Percentiles rank a stretch among this genome's conserved stretches.
Conservation (phyloP, 257 asterid species). For the Solanum arcanum region DNA sequence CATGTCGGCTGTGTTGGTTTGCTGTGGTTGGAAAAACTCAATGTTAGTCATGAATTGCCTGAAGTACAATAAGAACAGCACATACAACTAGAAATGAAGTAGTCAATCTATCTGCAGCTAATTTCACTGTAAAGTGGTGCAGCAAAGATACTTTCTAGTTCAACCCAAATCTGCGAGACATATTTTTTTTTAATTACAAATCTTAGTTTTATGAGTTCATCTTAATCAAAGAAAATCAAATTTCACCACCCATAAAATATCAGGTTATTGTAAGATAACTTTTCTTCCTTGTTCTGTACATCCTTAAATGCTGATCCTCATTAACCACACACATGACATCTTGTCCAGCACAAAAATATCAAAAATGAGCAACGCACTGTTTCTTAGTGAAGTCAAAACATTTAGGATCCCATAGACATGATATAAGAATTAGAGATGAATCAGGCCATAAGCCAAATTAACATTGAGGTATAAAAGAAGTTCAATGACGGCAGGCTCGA, state of each 20-base stretch:
- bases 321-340: neutral
- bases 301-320: neutral
- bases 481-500: neutral
- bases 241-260: neutral
- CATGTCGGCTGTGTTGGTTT: constrained; percentile 98
- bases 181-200: neutral
- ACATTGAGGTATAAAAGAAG: neutral
- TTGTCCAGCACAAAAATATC: neutral
- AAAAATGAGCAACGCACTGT: neutral
- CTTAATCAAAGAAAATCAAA: neutral
- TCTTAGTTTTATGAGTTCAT: neutral
- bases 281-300: neutral
- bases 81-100: neutral
- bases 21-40: constrained; percentile 39
- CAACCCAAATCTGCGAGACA: neutral
- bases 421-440: neutral
- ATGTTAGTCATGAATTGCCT: neutral
- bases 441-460: neutral
- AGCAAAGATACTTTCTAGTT: neutral
- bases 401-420: neutral
- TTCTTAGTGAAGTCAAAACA: neutral
- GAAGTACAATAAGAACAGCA: neutral
- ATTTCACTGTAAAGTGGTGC: neutral
- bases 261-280: neutral
- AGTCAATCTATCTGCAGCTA: neutral